phyloP scores from a whole-genome alignment of 768 basidiomycete species.

The Termitomyces titanicus region DNA sequence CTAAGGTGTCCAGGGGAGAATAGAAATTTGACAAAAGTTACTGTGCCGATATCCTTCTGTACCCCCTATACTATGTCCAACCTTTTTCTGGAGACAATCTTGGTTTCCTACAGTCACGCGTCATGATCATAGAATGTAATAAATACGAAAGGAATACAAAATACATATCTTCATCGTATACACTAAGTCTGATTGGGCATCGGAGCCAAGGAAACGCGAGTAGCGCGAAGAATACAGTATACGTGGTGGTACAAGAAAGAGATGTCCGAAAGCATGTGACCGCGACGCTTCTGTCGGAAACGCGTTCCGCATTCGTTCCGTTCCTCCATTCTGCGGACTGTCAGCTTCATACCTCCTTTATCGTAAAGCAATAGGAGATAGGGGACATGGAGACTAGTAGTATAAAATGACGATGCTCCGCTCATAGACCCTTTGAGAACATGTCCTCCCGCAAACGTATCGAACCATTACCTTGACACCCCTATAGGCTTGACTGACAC shows the following conservation, averaged over 20 bases:
- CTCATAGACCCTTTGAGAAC: neutral
- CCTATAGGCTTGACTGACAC: neutral
- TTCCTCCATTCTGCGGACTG: too few relatives aligned
- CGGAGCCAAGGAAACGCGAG: too few relatives aligned
- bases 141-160: too few relatives aligned
- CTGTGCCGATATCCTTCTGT: neutral
- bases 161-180: too few relatives aligned
- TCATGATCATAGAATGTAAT: too few relatives aligned
- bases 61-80: neutral
- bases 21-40: too few relatives aligned
- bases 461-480: neutral
- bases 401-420: neutral
- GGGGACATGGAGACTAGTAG: neutral
- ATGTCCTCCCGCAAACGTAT: neutral
- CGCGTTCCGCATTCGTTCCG: too few relatives aligned
- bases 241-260: too few relatives aligned
- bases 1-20: slow-evolving; percentile 9
- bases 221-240: too few relatives aligned
- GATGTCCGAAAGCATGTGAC: too few relatives aligned
- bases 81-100: neutral
- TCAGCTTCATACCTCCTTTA: neutral
- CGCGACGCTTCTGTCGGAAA: neutral
- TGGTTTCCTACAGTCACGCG: neutral
- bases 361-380: neutral
- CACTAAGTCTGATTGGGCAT: too few relatives aligned